Evolutionary conservation across 2,329 filamentous ascomycete genomes (phyloP).

Genomic region (Allantophomopsis lycopodina): DNA sequence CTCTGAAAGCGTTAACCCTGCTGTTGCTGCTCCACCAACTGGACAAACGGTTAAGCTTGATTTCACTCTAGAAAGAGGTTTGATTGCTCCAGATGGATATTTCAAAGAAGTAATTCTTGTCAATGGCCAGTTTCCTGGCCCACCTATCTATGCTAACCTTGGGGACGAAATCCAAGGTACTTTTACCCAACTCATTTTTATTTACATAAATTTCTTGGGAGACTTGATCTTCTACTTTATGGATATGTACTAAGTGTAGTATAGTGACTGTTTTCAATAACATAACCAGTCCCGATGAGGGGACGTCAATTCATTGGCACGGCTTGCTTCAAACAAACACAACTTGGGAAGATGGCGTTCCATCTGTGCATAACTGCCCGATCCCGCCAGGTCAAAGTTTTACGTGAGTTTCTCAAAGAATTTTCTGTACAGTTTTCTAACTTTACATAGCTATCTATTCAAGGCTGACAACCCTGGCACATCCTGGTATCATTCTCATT

Average conservation of each 20-base stretch:
- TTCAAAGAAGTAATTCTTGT: conserved; percentile 24
- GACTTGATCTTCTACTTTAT: too few relatives aligned
- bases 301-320: conserved; percentile 2
- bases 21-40: too few relatives aligned
- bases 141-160: conserved; percentile 49
- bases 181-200: too few relatives aligned
- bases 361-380: conserved; percentile 17
- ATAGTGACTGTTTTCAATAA: conserved; percentile 56
- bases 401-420: not conserved
- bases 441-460: conserved; percentile 1
- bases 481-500: conserved; percentile 5
- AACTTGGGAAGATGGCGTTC: conserved; percentile 28
- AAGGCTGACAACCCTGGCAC: conserved; percentile 4
- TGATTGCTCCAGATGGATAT: conserved; percentile 20
- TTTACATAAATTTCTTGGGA: too few relatives aligned
- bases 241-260: too few relatives aligned
- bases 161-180: conserved; percentile 8
- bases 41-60: not conserved
- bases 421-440: too few relatives aligned
- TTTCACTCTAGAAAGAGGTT: conserved; percentile 8
- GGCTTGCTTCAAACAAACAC: conserved; percentile 18
- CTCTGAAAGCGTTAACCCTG: too few relatives aligned
- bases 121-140: conserved; percentile 54
- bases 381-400: conserved; percentile 14
- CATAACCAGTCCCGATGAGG: conserved; percentile 25